Evolutionary conservation across 805 yeast species (phyloP), one percentile per base, ranked within the genome.

Genomic region (Cyberlindnera amylophila): DNA sequence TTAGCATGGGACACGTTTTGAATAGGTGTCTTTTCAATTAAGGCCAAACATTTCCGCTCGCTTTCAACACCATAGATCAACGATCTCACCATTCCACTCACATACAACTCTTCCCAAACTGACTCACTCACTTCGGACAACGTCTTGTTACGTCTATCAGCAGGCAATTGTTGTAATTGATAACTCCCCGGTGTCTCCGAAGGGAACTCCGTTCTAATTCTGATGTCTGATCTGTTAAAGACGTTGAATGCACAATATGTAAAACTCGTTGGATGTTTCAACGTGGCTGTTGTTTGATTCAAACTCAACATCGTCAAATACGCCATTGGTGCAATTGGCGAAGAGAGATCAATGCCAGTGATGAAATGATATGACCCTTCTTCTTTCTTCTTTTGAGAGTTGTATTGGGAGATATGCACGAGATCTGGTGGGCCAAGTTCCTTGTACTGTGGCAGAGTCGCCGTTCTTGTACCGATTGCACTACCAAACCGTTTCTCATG

Each of bases 381-480:
- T 44, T 78, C 82, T 41, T 71, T 69, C 32, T 50, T 54, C 2
- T 39, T 19, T 4, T 45, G 43, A 15, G 40, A 47, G 38, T 50
- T 49, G 42, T 51, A 58, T 42, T 64, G 70, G 23, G 72, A 58
- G 23, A 75, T 51, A 51, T 72, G 84, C 3, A 81, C 78, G 44
- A 85, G 65, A 61, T 86, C 95, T 3, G 89, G 83, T 2, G 89
- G 86, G 0, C 95, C 95, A 17, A 82, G 56, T n/a, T 80, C 81
- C 40, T 31, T 50, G 39, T 38, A 73, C 8, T 67, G 55, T 0
- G 69, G 54, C 17, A 80, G 50, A 0, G 67, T 50, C 4, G 59
- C 54, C 4, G 77, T 71, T 38, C 86, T 67, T n/a, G 70, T 62
- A 13, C 67, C 70, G 19, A 81, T 59, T n/a, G 81, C 67, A 43